Conservation (phyloP, 1,139 yeast species). For the Entelexis sorbosivorans region DNA sequence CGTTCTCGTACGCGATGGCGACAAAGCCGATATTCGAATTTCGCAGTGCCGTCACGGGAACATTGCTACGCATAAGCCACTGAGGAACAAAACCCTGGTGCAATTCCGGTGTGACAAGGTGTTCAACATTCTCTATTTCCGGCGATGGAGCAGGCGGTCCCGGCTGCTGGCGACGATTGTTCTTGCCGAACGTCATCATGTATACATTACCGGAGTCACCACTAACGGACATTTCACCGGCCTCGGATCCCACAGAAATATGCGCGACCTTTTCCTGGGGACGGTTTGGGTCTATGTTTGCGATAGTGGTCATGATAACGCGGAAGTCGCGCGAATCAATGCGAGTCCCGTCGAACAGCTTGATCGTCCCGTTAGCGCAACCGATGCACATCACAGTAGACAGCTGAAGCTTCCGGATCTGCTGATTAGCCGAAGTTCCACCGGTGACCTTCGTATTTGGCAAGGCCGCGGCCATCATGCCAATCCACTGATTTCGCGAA, state of each 20-base stretch:
- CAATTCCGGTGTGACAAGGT: conserved; percentile 37
- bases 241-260: conserved; percentile 66
- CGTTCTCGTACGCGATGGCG: conserved; percentile 63
- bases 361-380: conserved; percentile 66
- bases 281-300: conserved; percentile 36
- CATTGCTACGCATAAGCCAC: conserved; percentile 37
- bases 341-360: conserved; percentile 72
- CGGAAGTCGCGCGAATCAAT: conserved; percentile 57
- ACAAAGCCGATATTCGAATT: conserved; percentile 77
- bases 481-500: conserved; percentile 61
- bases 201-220: conserved; percentile 63
- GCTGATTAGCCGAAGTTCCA: conserved; percentile 55
- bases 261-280: conserved; percentile 40
- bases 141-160: conserved; percentile 17
- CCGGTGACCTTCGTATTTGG: conserved; percentile 45
- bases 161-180: conserved; percentile 26
- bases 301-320: conserved; percentile 45
- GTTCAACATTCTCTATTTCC: conserved; percentile 27
- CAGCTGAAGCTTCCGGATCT: conserved; percentile 40
- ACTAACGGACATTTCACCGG: conserved; percentile 66
- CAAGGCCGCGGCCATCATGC: conserved; percentile 44
- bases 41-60: conserved; percentile 48
- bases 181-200: conserved; percentile 60
- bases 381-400: conserved; percentile 61
- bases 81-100: conserved; percentile 64